Base-by-base conservation (phyloP, 495 filamentous ascomycete genomes). In the Haplographium delicatum region DNA sequence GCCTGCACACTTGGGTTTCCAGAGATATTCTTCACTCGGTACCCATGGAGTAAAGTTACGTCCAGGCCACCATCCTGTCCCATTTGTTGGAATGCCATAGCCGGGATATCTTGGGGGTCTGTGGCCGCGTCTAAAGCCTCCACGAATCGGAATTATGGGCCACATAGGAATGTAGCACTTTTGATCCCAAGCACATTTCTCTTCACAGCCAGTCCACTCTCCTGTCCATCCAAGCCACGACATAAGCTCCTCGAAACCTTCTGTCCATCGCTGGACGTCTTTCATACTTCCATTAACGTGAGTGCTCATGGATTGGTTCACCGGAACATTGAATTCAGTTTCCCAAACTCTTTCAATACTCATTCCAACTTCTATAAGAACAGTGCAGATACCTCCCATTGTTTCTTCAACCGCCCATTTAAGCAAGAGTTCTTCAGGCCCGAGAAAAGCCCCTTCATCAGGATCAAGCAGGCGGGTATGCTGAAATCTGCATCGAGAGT, bases 211-310 rank as follows among this genome's bases (percentile, higher is more conserved):
- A 13, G 52, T 47, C 53, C 60, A 63, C 45, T 65, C 60, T 39
- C 61, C 59, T 23, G 53, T 62, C 66, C 66, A 68, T 5, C 66
- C 66, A 23, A 68, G 53, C 66, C 66, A 68, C 3, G 66, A 64
- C 42, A 63, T 62, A 9, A 68, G 52, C 34, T 66, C 60, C 44
- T 61, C 59, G 4, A 66, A 11, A 15, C 59, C 39, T 19, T 46
- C 13, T 28, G 27, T 54, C 64, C 64, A 69, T 8, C 35, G 41
- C 2, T 1, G 28, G 15, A 47, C 31, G 31, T 53, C 39, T 30
- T 54, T 56, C 10, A 31, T 43, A n/a, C 54, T 30, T 8, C 7
- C 34, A 27, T 27, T 5, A 11, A 24, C 18, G 31, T 18, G 2
- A 45, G 5, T n/a, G 7, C 4, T 3, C 10, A 5, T 6, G 42